Base-by-base conservation (phyloP, 2,329 filamentous ascomycete species). In the Knoxdaviesia capensis region DNA sequence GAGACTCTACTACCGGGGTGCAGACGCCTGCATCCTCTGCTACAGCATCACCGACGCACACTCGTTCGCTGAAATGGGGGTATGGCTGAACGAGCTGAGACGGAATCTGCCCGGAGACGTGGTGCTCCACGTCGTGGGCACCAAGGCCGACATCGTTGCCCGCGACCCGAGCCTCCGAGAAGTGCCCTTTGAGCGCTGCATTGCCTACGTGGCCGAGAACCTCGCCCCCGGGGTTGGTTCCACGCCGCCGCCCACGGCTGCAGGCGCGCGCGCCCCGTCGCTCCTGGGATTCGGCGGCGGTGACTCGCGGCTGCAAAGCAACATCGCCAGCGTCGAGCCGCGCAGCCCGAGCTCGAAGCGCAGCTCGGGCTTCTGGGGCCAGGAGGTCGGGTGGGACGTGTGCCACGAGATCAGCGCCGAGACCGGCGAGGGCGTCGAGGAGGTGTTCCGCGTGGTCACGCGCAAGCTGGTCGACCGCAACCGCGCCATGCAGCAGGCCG, bases 351-450 rank as follows among this genome's bases (percentile, higher is more conserved):
- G 66, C 51, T 74, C 69, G 39, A 79, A 79, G 56, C 65, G 75
- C 36, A 80, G 74, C 52, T 80, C 74, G 34, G 80, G 80, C 2
- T 84, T 86, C 60, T 94, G 87, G 87, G 85, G 80, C 28, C 83
- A 90, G 56, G 87, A 94, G 54, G 77, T 86, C 5, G 86, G 87
- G 41, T 96, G 88, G 87, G 87, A 94, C 53, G 92, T 86, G 48
- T 96, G 88, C 57, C 90, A 96, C 59, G 90, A 98, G 63, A 88
- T 98, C 54, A 87, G 79, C 50, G 87, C 88, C 39, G 88, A 92
- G 65, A 86, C 80, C 53, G 87, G 87, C 44, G 87, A 94, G 64
- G 88, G 88, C 11, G 87, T 98, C 11, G 90, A 96, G 51, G 90
- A 96, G 59, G 86, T 98, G 0, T 96, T 96, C 52, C 72, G 88